Base-by-base conservation (phyloP, 371 early-diverging fungal species). In the Actinomortierella ambigua region DNA sequence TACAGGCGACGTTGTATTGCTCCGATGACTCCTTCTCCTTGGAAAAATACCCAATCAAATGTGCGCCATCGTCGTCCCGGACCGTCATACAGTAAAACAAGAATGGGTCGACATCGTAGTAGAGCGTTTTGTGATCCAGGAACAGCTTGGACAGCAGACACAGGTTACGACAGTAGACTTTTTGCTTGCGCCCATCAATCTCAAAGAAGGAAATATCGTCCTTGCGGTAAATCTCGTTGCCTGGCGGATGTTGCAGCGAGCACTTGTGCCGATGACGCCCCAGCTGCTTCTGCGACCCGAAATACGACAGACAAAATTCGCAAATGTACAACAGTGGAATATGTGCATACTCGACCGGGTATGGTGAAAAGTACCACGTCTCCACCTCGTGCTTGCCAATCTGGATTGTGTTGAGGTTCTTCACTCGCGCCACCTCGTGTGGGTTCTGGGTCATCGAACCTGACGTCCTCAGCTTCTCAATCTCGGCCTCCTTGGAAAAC, bases 1-100 rank as follows among this genome's bases (percentile, higher is more conserved):
- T 98, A 83, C 99, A 99, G 1, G 99, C 98, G n/a, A 99, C 85
- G 76, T 99, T 99, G 82, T 98, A 99, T 57, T 95, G 91, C 62
- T 95, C 93, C 8, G 92, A 80, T 7, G 96, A 94, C 67, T 95
- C 94, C 79, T 98, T 98, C 71, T 99, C 99, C 80, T 99, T 99
- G 53, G 95, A 95, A 78, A 99, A 99, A 77, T 99, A 99, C 5
- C 99, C 99, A 41, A 99, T 93, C 26, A 99, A 81, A 69, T 98
- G 95, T 59, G 85, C 91, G 8, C 96, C 96, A 39, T 84, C 76
- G 40, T 87, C 89, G 65, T 96, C 95, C 28, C 86, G 80, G 56
- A 85, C 69, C 11, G 95, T 94, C 93, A 96, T 88, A 43, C 98
- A 88, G 78, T 99, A 99, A 77, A 98, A 99, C 65, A 99, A 70